Evolutionary conservation across 331 rosid species (phyloP).

Genomic region (Pyrus hybrid): DNA sequence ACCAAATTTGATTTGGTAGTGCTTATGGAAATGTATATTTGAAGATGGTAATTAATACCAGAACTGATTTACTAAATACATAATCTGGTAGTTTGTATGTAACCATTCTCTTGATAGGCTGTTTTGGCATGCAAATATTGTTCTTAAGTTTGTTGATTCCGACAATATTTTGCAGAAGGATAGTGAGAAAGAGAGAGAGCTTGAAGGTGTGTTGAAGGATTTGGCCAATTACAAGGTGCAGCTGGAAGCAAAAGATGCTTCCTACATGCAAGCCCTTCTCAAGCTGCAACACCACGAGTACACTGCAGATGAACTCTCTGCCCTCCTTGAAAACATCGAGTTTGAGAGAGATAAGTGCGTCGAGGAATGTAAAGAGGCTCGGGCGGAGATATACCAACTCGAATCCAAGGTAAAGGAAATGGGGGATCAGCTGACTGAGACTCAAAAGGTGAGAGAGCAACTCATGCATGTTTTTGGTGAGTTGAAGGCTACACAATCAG

Average conservation of each 20-base stretch:
- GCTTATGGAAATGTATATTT: not conserved
- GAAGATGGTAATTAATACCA: not conserved
- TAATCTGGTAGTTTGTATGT: not conserved
- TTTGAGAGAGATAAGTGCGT: slow-evolving; percentile 38
- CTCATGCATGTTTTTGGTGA: slow-evolving; percentile 32
- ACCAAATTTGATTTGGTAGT: not conserved
- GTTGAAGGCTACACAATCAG: slow-evolving; percentile 35
- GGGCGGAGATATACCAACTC: slow-evolving; percentile 17
- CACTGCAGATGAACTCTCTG: slow-evolving; percentile 40
- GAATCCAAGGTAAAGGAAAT: slow-evolving; percentile 45
- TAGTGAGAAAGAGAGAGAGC: slow-evolving; percentile 35
- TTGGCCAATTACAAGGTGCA: slow-evolving; percentile 55
- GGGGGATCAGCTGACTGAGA: slow-evolving; percentile 29
- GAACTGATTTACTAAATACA: not conserved
- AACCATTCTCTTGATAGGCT: not conserved
- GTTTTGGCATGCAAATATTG: not conserved
- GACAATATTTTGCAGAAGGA: slow-evolving; percentile 17
- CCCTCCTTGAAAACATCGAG: slow-evolving; percentile 41
- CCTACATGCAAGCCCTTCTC: slow-evolving; percentile 54
- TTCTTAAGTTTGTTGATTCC: not conserved
- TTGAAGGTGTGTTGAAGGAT: slow-evolving; percentile 47
- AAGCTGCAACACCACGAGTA: slow-evolving; percentile 48
- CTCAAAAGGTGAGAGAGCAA: slow-evolving; percentile 22
- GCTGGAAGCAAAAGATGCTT: slow-evolving; percentile 63
- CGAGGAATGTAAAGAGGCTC: slow-evolving; percentile 22